A percentile compares a stretch with the other conserved stretches of the same genome.
Conservation (phyloP, 495 filamentous ascomycete species). For the Penicillium egyptiacum region DNA sequence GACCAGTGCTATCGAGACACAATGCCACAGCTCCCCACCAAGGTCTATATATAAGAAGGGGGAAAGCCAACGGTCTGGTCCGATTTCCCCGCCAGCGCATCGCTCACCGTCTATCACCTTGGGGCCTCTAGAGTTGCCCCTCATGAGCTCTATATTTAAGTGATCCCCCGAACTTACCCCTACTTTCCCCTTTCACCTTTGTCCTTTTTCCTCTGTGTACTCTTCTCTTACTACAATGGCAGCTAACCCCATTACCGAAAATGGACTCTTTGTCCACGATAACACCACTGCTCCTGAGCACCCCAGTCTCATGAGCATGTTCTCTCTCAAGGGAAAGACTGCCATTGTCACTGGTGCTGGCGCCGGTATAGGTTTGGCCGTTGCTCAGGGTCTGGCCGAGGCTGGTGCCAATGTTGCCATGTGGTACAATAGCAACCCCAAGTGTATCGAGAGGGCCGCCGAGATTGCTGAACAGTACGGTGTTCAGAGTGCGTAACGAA, state of each 20-base stretch:
- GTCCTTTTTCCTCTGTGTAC: not conserved
- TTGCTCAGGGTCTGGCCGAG: constrained; percentile 77
- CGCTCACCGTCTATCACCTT: constrained; percentile 15
- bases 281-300: constrained; percentile 60
- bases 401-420: constrained; percentile 86
- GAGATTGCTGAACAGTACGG: constrained; percentile 73
- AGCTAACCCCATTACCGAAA: constrained; percentile 36
- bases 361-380: constrained; percentile 75
- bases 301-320: constrained; percentile 69
- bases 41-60: not conserved
- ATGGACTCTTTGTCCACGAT: constrained; percentile 58
- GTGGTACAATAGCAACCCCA: constrained; percentile 80
- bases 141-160: constrained; percentile 21
- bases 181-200: not conserved
- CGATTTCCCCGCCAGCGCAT: constrained; percentile 12
- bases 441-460: constrained; percentile 65
- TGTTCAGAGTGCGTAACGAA: constrained; percentile 65
- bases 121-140: constrained; percentile 2
- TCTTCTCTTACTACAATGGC: constrained; percentile 29
- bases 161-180: not conserved
- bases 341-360: constrained; percentile 82
- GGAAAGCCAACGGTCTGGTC: not conserved
- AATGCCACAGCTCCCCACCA: constrained; percentile 11
- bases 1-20: constrained; percentile 9
- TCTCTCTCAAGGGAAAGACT: constrained; percentile 80